These are phyloP conservation scores for Avena insularis DNA, from an alignment of 176 grass and related monocot species.

Conservation along the genomic window DNA sequence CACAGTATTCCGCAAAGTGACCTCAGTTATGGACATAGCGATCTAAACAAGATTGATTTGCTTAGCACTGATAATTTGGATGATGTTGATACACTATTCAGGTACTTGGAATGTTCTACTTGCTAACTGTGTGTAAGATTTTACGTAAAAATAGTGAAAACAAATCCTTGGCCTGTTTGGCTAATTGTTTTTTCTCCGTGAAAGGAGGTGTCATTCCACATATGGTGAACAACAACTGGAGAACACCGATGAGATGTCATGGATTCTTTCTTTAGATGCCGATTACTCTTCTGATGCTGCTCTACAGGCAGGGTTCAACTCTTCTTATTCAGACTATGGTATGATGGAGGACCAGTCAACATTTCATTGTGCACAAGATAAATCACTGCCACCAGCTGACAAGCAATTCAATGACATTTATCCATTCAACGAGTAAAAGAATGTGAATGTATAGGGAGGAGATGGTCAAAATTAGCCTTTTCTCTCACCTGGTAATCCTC, in stretches of 20 bases:
- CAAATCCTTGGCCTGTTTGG: neutral
- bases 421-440: conserved; percentile 51
- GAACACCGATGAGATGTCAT: conserved; percentile 66
- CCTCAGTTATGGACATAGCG: conserved; percentile 58
- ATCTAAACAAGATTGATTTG: conserved; percentile 81
- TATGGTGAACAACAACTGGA: conserved; percentile 65
- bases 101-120: conserved; percentile 53
- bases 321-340: conserved; percentile 61
- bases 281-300: conserved; percentile 70
- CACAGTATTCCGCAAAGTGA: conserved; percentile 36
- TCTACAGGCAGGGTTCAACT: conserved; percentile 48
- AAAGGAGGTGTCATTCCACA: conserved; percentile 77
- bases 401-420: conserved; percentile 44
- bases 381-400: conserved; percentile 44
- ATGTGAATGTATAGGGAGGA: conserved; percentile 43
- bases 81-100: conserved; percentile 91
- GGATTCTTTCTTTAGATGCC: conserved; percentile 74
- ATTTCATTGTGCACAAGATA: conserved; percentile 51
- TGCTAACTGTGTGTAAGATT: neutral
- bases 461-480: conserved; percentile 43
- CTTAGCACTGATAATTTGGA: conserved; percentile 83
- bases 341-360: conserved; percentile 55
- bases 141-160: neutral
- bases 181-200: conserved; percentile 2
- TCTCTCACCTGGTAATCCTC: conserved; percentile 2